A percentile compares a stretch with the other conserved stretches of the same genome.
Evolutionary conservation across 1,284 basidiomycete genomes (phyloP).

Genomic region (Dichomitus squalens): DNA sequence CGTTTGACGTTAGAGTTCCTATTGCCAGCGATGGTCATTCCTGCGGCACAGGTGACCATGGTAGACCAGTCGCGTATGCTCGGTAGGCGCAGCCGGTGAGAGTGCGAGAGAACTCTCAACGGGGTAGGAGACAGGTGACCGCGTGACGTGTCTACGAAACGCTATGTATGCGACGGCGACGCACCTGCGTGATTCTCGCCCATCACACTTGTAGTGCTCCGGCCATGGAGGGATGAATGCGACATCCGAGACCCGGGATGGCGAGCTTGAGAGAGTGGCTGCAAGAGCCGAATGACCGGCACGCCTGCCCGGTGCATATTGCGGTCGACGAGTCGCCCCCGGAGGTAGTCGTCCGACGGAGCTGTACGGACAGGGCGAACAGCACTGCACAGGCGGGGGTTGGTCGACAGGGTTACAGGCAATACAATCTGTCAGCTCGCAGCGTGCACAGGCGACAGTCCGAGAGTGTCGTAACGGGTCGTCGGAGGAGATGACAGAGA

Average conservation of each 20-base stretch:
- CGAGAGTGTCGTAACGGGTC: too few relatives aligned
- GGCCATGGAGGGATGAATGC: too few relatives aligned
- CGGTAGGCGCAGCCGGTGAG: slow-evolving; percentile 9
- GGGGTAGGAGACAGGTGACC: slow-evolving; percentile 14
- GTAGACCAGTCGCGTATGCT: slow-evolving; percentile 5
- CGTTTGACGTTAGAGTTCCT: neutral
- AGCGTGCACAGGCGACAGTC: too few relatives aligned
- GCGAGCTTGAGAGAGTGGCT: neutral
- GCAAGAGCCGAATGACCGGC: neutral
- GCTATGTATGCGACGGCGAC: neutral
- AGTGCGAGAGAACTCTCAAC: neutral
- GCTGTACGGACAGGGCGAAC: neutral
- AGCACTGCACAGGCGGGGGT: slow-evolving; percentile 1
- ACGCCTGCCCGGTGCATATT: neutral
- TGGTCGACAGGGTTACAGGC: neutral
- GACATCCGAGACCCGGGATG: too few relatives aligned
- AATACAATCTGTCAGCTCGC: too few relatives aligned
- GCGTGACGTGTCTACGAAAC: too few relatives aligned
- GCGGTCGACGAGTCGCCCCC: neutral
- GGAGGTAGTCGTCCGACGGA: neutral
- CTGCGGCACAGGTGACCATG: slow-evolving; percentile 6
- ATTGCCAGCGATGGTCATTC: neutral
- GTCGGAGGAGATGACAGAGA: neutral
- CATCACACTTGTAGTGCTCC: too few relatives aligned
- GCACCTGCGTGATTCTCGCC: slow-evolving; percentile 4